Evolutionary conservation across 1,284 basidiomycete genomes (phyloP), one percentile per base, ranked within the genome.

Genomic region (Melampsora larici-populina): DNA sequence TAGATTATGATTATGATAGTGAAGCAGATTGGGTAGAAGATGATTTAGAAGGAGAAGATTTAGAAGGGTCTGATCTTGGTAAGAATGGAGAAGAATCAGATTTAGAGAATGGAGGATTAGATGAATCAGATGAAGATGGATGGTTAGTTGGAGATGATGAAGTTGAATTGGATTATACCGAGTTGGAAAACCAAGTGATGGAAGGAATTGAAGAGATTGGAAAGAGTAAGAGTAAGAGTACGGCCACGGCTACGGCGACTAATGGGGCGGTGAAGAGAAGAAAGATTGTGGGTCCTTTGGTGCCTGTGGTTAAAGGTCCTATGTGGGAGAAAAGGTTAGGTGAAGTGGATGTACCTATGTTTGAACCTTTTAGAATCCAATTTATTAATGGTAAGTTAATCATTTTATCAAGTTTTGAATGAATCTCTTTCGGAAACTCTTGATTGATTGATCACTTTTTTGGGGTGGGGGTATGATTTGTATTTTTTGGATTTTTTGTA

Each of bases 1-100:
- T 90, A 73, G 91, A 94, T 84, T 94, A 94, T 83, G 86, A 87
- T 17, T 92, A 92, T 81, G 92, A 94, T 84, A 75, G 72, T 60
- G 72, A 75, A 67, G 72, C 64, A 43, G 72, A 75, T 51, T 73
- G 65, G 66, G 65, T 60, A 62, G 67, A 69, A 48, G 68, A 73
- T 46, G 70, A 70, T 69, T 48, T 9, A 24, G 64, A 67, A 49
- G 71, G 71, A 5, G 70, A 67, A 58, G 70, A 70, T 74, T 92
- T 90, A 75, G 92, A 91, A 24, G 91, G 89, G 81, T 93, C 92
- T 91, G 91, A 92, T 79, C 46, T 36, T n/a, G 71, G 71, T 24
- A 71, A 71, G 29, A 58, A 70, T 11, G 90, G 89, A 70, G 92
- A 92, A 83, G 86, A 87, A 26, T 85, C 86, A 24, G 91, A 88